These are phyloP conservation scores for Myxozyma udenii DNA, from an alignment of 805 yeast genomes.

Conservation along the genomic window DNA sequence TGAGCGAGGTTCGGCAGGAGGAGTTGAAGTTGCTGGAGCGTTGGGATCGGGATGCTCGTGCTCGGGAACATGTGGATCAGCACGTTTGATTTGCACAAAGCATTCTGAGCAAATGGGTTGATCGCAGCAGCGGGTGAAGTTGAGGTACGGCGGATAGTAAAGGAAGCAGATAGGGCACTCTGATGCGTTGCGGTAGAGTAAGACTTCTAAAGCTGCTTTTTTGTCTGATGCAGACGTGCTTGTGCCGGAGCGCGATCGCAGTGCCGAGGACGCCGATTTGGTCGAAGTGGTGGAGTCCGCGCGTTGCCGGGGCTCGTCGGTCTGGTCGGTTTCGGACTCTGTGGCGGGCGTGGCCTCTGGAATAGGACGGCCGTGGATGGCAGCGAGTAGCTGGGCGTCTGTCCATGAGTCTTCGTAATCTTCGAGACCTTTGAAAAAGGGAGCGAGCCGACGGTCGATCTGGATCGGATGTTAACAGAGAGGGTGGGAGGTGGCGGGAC, in stretches of 20 bases:
- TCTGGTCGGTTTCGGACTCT: neutral
- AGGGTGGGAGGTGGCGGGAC: too few relatives aligned
- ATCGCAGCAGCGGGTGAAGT: constrained; percentile 80
- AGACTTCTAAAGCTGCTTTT: constrained; percentile 40
- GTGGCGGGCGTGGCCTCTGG: constrained; percentile 19
- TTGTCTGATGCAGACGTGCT: constrained; percentile 16
- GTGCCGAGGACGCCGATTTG: neutral
- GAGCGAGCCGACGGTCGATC: constrained; percentile 70
- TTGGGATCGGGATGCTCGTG: constrained; percentile 32
- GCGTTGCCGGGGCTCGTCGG: constrained; percentile 10
- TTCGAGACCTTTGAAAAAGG: constrained; percentile 85
- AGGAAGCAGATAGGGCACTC: constrained; percentile 97
- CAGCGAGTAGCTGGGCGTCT: constrained; percentile 59
- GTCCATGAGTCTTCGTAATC: constrained; percentile 73
- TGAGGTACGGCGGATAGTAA: constrained; percentile 73
- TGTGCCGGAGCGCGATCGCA: constrained; percentile 24
- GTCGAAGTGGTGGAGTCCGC: constrained; percentile 17
- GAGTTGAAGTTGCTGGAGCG: neutral
- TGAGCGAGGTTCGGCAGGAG: neutral
- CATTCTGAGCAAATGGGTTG: constrained; percentile 96
- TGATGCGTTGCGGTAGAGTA: constrained; percentile 61
- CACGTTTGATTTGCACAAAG: constrained; percentile 88
- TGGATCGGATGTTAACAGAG: neutral
- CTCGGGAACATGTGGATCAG: constrained; percentile 87
- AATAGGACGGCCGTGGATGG: constrained; percentile 35